Evolutionary conservation across 2,329 filamentous ascomycete genomes (phyloP).

Genomic region (Aspergillus texensis): DNA sequence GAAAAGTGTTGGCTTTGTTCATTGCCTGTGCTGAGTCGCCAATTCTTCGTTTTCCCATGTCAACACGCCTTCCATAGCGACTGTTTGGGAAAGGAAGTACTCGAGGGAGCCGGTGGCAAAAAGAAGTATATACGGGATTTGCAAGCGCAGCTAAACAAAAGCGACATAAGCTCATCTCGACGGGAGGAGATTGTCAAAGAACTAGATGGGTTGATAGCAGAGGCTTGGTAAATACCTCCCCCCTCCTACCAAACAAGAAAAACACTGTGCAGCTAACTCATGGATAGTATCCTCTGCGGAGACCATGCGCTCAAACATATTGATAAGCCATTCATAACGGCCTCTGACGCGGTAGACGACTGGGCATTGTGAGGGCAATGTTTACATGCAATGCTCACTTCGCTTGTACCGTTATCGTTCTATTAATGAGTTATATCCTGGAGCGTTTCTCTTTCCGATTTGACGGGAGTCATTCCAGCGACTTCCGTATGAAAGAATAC

Average conservation of each 20-base stretch:
- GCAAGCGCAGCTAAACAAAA: constrained; percentile 80
- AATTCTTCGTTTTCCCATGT: constrained; percentile 98
- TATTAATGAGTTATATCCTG: not conserved
- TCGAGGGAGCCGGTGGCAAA: constrained; percentile 78
- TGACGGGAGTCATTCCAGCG: not conserved
- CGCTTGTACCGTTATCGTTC: not conserved
- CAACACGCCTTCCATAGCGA: constrained; percentile 98
- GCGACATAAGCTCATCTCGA: constrained; percentile 67
- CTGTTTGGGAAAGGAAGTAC: constrained; percentile 81
- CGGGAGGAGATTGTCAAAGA: constrained; percentile 84
- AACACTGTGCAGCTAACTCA: constrained; percentile 17
- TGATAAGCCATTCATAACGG: constrained; percentile 84
- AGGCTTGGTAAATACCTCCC: constrained; percentile 68
- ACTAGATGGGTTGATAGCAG: constrained; percentile 87
- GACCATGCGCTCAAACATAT: constrained; percentile 94
- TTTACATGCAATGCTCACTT: not conserved
- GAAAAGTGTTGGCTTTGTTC: constrained; percentile 91
- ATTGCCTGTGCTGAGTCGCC: constrained; percentile 80
- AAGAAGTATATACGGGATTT: constrained; percentile 81
- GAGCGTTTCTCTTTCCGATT: not conserved
- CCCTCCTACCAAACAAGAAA: constrained; percentile 17
- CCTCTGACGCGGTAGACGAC: constrained; percentile 72
- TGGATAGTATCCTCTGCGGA: constrained; percentile 79
- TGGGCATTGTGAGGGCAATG: constrained; percentile 65
- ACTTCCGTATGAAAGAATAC: constrained; percentile 3